Conservation (phyloP, 345 rosid species). For the Populus euphratica region DNA sequence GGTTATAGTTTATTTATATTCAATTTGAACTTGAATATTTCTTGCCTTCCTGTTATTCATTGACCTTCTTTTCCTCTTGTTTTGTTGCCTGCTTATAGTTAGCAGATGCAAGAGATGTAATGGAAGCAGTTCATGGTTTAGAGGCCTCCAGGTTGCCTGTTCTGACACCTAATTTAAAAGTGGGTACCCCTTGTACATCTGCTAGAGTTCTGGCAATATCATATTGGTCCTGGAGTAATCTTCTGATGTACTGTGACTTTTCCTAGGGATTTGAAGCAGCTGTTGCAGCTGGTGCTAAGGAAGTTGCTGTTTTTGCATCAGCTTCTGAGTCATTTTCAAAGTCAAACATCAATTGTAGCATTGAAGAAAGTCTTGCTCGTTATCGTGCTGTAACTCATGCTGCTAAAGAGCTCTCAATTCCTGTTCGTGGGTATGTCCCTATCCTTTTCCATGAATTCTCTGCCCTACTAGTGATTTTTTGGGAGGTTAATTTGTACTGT, state of each 20-base stretch:
- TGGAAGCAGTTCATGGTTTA: slow-evolving; percentile 44
- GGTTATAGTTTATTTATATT: background rate
- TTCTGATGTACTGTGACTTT: slow-evolving; percentile 17
- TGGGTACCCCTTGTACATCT: slow-evolving; percentile 16
- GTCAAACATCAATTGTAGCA: slow-evolving; percentile 73
- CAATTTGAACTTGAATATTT: background rate
- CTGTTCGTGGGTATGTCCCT: slow-evolving; percentile 61
- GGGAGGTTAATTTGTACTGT: background rate
- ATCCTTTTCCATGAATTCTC: background rate
- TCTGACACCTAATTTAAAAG: slow-evolving; percentile 68
- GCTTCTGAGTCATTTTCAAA: slow-evolving; percentile 78
- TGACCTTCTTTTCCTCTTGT: background rate
- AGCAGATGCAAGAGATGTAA: slow-evolving; percentile 73
- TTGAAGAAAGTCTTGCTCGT: slow-evolving; percentile 68
- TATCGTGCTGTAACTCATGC: slow-evolving; percentile 54
- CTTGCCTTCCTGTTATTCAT: background rate
- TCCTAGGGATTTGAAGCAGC: slow-evolving; percentile 72
- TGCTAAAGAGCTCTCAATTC: slow-evolving; percentile 54
- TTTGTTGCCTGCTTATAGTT: slow-evolving; percentile 27
- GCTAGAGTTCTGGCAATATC: background rate
- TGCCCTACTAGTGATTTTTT: background rate
- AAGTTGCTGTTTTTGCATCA: slow-evolving; percentile 73
- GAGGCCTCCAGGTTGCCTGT: slow-evolving; percentile 60
- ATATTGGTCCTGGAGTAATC: background rate
- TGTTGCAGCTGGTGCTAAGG: slow-evolving; percentile 73